These are phyloP conservation scores for Vicia villosa DNA, from an alignment of 306 rosid genomes.

Conservation along the genomic window DNA sequence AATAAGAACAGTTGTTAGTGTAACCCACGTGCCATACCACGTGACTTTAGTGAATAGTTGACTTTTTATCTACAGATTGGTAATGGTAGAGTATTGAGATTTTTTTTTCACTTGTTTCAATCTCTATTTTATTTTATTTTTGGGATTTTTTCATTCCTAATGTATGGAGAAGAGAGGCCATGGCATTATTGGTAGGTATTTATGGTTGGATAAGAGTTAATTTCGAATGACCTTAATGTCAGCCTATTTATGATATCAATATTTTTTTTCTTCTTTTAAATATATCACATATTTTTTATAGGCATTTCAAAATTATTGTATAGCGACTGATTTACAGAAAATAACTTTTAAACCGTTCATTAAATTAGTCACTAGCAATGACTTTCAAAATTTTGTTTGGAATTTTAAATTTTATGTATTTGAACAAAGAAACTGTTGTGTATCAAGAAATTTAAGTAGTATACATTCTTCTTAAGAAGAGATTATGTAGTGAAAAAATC, in stretches of 20 bases:
- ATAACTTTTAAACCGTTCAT: too few species aligned
- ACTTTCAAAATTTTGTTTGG: too few species aligned
- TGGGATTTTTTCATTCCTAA: not conserved
- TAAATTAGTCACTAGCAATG: not conserved
- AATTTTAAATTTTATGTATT: too few species aligned
- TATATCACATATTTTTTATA: too few species aligned
- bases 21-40: conserved; percentile 45
- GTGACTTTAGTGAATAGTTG: conserved; percentile 44
- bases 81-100: not conserved
- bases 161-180: not conserved
- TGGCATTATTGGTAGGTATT: not conserved
- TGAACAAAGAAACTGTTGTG: too few species aligned
- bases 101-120: not conserved
- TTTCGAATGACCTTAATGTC: not conserved
- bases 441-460: too few species aligned
- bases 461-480: too few species aligned
- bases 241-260: not conserved
- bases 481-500: too few species aligned
- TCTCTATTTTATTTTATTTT: not conserved
- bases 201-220: not conserved
- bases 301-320: too few species aligned
- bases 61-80: not conserved
- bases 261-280: not conserved
- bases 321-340: not conserved
- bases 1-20: not conserved